A percentile compares a stretch with the other conserved stretches of the same genome.
phyloP scores from a whole-genome alignment of 2,329 filamentous ascomycete genomes.

The Truncatella angustata region DNA sequence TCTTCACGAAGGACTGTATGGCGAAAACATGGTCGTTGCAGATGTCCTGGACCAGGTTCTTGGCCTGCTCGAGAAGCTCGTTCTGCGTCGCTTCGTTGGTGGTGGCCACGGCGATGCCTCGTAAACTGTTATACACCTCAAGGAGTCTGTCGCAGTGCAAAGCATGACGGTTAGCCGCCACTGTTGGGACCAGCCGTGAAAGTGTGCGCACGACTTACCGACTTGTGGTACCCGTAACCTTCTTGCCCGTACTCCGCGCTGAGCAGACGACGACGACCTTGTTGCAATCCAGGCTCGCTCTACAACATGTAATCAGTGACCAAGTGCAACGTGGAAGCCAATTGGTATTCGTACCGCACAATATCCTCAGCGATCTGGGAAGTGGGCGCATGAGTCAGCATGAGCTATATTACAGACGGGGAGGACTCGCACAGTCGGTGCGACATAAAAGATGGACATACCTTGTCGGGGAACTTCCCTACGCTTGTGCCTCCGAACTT shows the following conservation, averaged over 20 bases:
- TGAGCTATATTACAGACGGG: background rate
- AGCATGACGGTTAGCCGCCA: background rate
- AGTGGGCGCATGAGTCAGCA: background rate
- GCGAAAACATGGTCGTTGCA: constrained; percentile 78
- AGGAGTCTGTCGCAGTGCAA: constrained; percentile 47
- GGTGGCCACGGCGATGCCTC: constrained; percentile 50
- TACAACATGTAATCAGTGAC: constrained; percentile 25
- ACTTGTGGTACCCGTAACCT: constrained; percentile 92
- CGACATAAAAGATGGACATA: constrained; percentile 34
- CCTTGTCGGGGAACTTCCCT: constrained; percentile 82
- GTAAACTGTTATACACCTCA: constrained; percentile 58
- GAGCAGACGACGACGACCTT: constrained; percentile 93
- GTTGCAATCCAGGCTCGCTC: constrained; percentile 62
- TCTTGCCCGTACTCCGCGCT: constrained; percentile 89
- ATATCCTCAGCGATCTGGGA: constrained; percentile 65
- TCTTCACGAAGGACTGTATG: constrained; percentile 60
- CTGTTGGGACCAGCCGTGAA: background rate
- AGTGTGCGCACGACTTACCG: constrained; percentile 58
- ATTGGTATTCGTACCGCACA: constrained; percentile 49
- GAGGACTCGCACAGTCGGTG: background rate
- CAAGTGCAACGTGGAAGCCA: background rate
- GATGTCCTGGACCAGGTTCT: constrained; percentile 75
- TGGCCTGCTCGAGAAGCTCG: constrained; percentile 62
- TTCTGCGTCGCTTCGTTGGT: constrained; percentile 52
- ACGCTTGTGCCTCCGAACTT: constrained; percentile 96